These are phyloP conservation scores for Vitis hybrid DNA, from an alignment of 177 flowering plant species.

Conservation along the genomic window DNA sequence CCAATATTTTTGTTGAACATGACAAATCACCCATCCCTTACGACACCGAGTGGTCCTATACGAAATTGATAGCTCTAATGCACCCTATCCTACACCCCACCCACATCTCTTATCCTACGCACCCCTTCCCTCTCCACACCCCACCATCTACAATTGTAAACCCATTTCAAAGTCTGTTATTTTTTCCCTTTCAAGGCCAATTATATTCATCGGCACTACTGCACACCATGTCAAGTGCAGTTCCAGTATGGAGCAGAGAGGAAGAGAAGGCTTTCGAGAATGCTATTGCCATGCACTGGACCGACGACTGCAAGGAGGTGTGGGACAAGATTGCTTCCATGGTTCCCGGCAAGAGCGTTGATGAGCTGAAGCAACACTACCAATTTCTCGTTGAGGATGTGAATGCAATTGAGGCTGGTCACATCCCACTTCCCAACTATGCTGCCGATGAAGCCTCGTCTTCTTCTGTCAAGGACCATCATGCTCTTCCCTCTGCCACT, in stretches of 20 bases:
- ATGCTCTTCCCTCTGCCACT: constrained; percentile 4
- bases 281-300: constrained; percentile 60
- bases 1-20: constrained; percentile 16
- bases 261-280: constrained; percentile 83
- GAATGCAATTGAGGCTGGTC: constrained; percentile 68
- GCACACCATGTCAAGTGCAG: constrained; percentile 15
- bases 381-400: constrained; percentile 62
- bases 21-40: constrained; percentile 38
- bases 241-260: constrained; percentile 64
- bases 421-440: constrained; percentile 63
- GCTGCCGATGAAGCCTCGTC: constrained; percentile 38
- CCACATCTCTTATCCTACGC: constrained; percentile 20
- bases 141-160: neutral
- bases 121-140: constrained; percentile 1
- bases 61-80: constrained; percentile 25
- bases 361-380: constrained; percentile 62
- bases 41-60: constrained; percentile 35
- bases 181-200: no score
- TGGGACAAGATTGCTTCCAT: constrained; percentile 66
- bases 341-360: constrained; percentile 57
- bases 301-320: constrained; percentile 27
- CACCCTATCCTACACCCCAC: constrained; percentile 16
- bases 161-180: neutral
- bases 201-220: neutral
- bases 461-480: constrained; percentile 23